Conservation (phyloP, 768 basidiomycete species). For the Collybia mongolica region DNA sequence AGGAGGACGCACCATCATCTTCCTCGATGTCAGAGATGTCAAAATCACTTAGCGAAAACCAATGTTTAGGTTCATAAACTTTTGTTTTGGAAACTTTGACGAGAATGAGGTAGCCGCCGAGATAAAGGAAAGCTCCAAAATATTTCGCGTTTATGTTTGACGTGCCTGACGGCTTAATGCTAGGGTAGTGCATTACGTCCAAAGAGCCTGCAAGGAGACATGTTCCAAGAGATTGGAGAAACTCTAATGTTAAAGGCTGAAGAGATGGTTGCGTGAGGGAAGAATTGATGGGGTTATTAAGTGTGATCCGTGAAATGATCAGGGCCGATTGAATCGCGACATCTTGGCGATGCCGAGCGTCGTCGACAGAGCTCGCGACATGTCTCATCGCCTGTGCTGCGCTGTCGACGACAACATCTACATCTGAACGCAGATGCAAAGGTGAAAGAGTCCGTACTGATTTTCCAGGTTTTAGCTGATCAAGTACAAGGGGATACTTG, state of each 20-base stretch:
- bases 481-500: conserved; percentile 90
- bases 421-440: conserved; percentile 25
- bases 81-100: conserved; percentile 83
- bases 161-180: conserved; percentile 39
- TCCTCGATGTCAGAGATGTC: conserved; percentile 67
- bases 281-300: conserved; percentile 29
- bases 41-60: conserved; percentile 78
- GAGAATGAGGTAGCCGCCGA: conserved; percentile 81
- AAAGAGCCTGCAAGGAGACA: conserved; percentile 83
- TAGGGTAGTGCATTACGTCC: conserved; percentile 78
- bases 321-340: conserved; percentile 63
- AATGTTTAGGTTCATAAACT: conserved; percentile 84
- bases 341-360: conserved; percentile 70
- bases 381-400: conserved; percentile 72
- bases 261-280: conserved; percentile 25
- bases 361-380: conserved; percentile 78
- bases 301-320: conserved; percentile 64
- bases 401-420: conserved; percentile 44
- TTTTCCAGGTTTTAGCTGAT: conserved; percentile 53
- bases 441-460: conserved; percentile 22
- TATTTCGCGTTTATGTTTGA: conserved; percentile 77
- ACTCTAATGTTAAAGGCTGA: conserved; percentile 46
- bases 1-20: conserved; percentile 65
- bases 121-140: conserved; percentile 86
- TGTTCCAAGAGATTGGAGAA: conserved; percentile 72